Evolutionary conservation across 2,329 filamentous ascomycete species (phyloP), one percentile per base, ranked within the genome.

Genomic region (Aciculosporium take): DNA sequence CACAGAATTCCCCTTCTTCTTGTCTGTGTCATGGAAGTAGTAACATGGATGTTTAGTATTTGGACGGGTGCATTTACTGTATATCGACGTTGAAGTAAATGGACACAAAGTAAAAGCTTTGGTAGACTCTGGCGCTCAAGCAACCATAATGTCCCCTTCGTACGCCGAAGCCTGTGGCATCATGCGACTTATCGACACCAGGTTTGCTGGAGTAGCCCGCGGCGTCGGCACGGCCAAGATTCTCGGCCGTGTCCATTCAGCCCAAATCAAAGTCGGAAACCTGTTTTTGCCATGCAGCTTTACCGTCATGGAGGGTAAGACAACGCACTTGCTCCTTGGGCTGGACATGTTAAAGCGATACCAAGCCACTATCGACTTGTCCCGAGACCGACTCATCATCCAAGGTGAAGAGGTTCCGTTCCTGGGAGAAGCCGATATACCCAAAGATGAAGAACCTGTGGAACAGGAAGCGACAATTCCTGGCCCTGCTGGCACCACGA

Each of bases 231-330:
- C 91, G 1, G 91, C 91, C 20, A 83, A 80, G 44, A 96, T 98
- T 51, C 79, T 98, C 17, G 91, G 91, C 25, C 84, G 91, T 40
- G 91, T 98, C 3, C 91, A 98, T 61, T 86, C 85, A 18, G 91
- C 91, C 8, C 86, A 89, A 61, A 93, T 98, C 61, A 89, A 85
- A 61, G 91, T 98, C 51, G 91, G 89, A 40, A 77, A 74, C 32
- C 75, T 89, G 47, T 87, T 86, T 57, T 69, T 98, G 51, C 81
- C 89, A 3, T 96, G 88, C 65, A 91, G 87, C 45, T 98, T 98
- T 61, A 98, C 91, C 3, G 91, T 98, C 56, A 98, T 98, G 91
- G 91, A 98, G 65, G 91, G 91, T 49, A 98, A 96, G 63, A 79
- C 86, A 40, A 91, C 98, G 20, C 91, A 96, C 58, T 70, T 98